A percentile compares a stretch with the other conserved stretches of the same genome.
Evolutionary conservation across 768 basidiomycete species (phyloP).

Genomic region (Hericium rajendrae): DNA sequence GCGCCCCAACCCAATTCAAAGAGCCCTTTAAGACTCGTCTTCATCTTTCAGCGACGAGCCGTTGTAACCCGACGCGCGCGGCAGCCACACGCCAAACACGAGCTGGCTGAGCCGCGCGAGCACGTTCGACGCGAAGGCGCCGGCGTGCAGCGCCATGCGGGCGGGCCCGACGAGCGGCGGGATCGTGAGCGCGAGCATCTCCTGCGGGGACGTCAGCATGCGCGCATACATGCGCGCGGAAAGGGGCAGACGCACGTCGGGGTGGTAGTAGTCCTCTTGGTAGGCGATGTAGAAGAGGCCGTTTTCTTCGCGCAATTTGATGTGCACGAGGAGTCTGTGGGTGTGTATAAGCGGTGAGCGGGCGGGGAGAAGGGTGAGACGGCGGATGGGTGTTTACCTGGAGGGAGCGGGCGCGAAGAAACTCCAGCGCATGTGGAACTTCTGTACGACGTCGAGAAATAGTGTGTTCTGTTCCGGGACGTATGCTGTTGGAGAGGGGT

Average conservation of each 20-base stretch:
- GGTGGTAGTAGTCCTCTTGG: conserved; percentile 54
- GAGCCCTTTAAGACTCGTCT: no score
- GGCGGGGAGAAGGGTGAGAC: not conserved
- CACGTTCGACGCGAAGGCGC: conserved; percentile 10
- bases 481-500: conserved; percentile 30
- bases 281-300: conserved; percentile 34
- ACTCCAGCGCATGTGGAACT: conserved; percentile 41
- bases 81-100: conserved; percentile 1
- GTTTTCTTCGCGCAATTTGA: conserved; percentile 38
- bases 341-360: not conserved
- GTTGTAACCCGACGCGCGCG: not conserved
- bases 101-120: conserved; percentile 4
- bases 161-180: conserved; percentile 33
- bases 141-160: conserved; percentile 21
- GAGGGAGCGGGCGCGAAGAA: conserved; percentile 35
- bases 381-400: conserved; percentile 26
- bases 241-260: conserved; percentile 28
- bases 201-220: conserved; percentile 21
- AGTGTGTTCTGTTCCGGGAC: conserved; percentile 32
- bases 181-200: conserved; percentile 33
- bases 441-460: conserved; percentile 43
- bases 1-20: no score
- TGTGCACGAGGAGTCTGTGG: conserved; percentile 36
- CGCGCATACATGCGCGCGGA: not conserved
- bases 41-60: no score